Evolutionary conservation across 768 basidiomycete species (phyloP).

Genomic region (Kwoniella heveanensis): DNA sequence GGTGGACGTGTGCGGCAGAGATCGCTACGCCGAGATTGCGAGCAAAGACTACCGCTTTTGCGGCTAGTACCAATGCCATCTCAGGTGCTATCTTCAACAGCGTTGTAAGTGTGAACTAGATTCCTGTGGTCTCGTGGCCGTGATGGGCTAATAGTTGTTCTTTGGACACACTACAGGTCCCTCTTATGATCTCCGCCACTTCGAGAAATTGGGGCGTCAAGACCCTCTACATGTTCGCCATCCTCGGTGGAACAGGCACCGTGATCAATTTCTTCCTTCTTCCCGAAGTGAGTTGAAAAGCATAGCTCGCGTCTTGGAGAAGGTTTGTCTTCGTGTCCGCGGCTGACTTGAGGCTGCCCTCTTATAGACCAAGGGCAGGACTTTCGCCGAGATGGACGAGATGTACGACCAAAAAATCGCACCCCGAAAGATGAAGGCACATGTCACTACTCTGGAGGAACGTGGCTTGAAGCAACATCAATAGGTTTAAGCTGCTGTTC

Average conservation of each 20-base stretch:
- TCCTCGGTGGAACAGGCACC: constrained; percentile 22
- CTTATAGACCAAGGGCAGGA: constrained; percentile 26
- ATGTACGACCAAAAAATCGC: constrained; percentile 42
- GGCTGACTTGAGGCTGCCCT: too few species aligned
- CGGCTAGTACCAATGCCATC: constrained; percentile 24
- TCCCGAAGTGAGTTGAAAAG: constrained; percentile 19
- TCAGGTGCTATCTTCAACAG: constrained; percentile 32
- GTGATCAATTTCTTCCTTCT: constrained; percentile 30
- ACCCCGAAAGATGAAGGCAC: constrained; percentile 34
- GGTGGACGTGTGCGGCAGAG: constrained; percentile 35
- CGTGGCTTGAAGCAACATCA: constrained; percentile 25
- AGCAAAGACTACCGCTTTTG: constrained; percentile 33
- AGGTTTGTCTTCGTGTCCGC: not conserved
- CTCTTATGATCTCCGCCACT: constrained; percentile 11
- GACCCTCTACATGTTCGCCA: constrained; percentile 31
- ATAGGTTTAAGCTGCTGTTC: too few species aligned
- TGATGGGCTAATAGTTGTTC: not conserved
- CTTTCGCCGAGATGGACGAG: constrained; percentile 43
- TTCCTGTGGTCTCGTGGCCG: too few species aligned
- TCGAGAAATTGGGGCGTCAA: constrained; percentile 33
- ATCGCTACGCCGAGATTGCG: constrained; percentile 30
- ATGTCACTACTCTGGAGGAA: constrained; percentile 19
- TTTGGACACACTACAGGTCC: too few species aligned
- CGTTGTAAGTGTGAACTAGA: not conserved
- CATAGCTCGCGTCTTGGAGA: too few species aligned